phyloP scores from a whole-genome alignment of 129 eudicot genomes.

The Flaveria ramosissima region DNA sequence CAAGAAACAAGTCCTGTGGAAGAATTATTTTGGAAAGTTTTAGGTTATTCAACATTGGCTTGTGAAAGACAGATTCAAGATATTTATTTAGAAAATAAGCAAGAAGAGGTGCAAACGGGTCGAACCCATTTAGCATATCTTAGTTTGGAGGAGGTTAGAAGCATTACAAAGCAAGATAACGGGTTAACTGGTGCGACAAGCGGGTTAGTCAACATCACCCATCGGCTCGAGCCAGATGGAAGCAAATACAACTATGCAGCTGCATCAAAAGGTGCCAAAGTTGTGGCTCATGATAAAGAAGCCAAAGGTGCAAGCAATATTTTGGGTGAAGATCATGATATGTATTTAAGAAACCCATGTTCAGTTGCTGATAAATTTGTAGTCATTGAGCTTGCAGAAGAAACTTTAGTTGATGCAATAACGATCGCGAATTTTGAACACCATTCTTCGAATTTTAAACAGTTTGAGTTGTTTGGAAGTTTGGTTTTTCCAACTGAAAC shows the following conservation, averaged over 20 bases:
- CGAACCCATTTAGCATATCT: slow-evolving; percentile 41
- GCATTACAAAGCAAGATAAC: slow-evolving; percentile 40
- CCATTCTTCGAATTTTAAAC: slow-evolving; percentile 79
- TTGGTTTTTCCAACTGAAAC: slow-evolving; percentile 75
- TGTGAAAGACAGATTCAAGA: slow-evolving; percentile 47
- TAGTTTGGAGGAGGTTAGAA: slow-evolving; percentile 53
- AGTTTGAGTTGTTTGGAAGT: slow-evolving; percentile 82
- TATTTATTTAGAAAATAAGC: slow-evolving; percentile 24
- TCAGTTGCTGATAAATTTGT: slow-evolving; percentile 76
- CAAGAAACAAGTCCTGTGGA: slow-evolving; percentile 36
- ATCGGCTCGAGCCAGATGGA: slow-evolving; percentile 95
- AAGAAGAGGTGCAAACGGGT: slow-evolving; percentile 37
- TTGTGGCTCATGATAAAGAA: slow-evolving; percentile 86
- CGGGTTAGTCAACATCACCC: slow-evolving; percentile 62
- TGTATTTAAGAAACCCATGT: slow-evolving; percentile 90
- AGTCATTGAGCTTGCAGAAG: slow-evolving; percentile 84
- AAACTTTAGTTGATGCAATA: slow-evolving; percentile 78
- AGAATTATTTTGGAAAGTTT: slow-evolving; percentile 42
- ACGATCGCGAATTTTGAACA: slow-evolving; percentile 87
- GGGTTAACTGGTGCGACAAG: neutral
- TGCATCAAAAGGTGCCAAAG: slow-evolving; percentile 82
- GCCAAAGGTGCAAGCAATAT: slow-evolving; percentile 88
- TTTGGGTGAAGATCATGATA: slow-evolving; percentile 76
- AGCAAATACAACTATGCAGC: slow-evolving; percentile 85
- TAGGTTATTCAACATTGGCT: slow-evolving; percentile 44